Base-by-base conservation (phyloP, 1,139 yeast species). In the Candida sp. region DNA sequence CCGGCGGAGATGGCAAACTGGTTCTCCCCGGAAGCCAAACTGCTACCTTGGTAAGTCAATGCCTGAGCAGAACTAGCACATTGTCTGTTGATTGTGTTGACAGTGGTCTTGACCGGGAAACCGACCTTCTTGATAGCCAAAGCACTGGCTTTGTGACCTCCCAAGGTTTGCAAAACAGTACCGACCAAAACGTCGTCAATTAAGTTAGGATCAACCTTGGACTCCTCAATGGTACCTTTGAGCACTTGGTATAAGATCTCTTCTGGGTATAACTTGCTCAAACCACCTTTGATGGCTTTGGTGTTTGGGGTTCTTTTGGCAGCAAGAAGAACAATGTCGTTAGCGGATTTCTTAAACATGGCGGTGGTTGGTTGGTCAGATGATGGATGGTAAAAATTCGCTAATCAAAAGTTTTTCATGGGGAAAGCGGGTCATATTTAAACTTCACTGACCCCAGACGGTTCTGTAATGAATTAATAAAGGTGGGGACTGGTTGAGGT, bases 141-240 rank as follows among this genome's bases (percentile, higher is more conserved):
- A 57, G 93, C 80, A 70, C 88, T 93, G 66, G 90, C 96, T 52
- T 85, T 86, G 51, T 90, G 96, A 59, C 96, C 96, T 27, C 96
- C 92, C 51, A 96, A 94, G 40, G 84, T 80, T 71, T 89, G 89
- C 63, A 90, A 77, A 38, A 90, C 96, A 66, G 91, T 89, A 57
- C 97, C 96, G 54, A 88, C 85, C 38, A 85, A 84, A 50, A 90
- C 81, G 59, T 90, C 96, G 58, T 86, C 93, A 54, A 90, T 80
- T 57, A 81, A 55, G 6, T 53, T 54, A 31, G 66, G 63, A 41
- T 70, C 69, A 31, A 72, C 58, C 7, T 62, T 61, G 11, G 72
- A 55, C 41, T 59, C 62, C 8, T 62, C 62, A 7, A 72, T 44
- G 1, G 74, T 59, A 3, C 72, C 75, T 45, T 61, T 59, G 27